Percentiles rank a stretch among this genome's conserved stretches.
phyloP scores from a whole-genome alignment of 1,139 yeast genomes.

The Hansenula lynferdii region DNA sequence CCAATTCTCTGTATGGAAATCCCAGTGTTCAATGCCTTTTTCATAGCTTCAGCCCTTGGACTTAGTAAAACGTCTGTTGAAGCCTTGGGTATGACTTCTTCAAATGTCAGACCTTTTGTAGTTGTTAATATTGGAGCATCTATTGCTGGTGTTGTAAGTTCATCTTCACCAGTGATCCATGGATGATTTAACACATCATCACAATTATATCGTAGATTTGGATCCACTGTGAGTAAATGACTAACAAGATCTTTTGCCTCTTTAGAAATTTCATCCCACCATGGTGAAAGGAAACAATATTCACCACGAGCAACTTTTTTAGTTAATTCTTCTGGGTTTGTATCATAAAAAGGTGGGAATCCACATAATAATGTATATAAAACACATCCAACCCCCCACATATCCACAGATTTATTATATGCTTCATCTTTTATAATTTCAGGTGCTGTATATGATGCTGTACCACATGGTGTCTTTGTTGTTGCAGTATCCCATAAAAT shows the following conservation, averaged over 20 bases:
- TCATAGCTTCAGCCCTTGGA: slow-evolving; percentile 25
- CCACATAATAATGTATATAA: slow-evolving; percentile 87
- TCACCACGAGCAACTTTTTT: slow-evolving; percentile 81
- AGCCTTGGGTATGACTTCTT: slow-evolving; percentile 19
- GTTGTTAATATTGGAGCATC: slow-evolving; percentile 44
- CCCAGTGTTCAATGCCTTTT: slow-evolving; percentile 78
- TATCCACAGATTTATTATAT: slow-evolving; percentile 86
- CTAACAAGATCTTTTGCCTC: slow-evolving; percentile 81
- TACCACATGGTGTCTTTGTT: slow-evolving; percentile 86
- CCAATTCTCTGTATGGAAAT: slow-evolving; percentile 92
- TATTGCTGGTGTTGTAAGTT: slow-evolving; percentile 44
- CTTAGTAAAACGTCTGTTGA: slow-evolving; percentile 7
- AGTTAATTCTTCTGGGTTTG: slow-evolving; percentile 72
- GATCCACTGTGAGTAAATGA: slow-evolving; percentile 79
- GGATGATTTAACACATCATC: slow-evolving; percentile 81
- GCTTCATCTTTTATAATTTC: slow-evolving; percentile 85
- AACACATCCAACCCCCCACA: slow-evolving; percentile 96
- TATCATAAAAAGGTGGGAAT: slow-evolving; percentile 95
- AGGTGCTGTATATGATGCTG: slow-evolving; percentile 91
- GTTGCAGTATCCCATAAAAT: slow-evolving; percentile 56
- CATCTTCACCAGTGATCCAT: slow-evolving; percentile 42
- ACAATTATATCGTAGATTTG: slow-evolving; percentile 67
- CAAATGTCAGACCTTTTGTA: slow-evolving; percentile 17
- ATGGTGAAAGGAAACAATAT: slow-evolving; percentile 78
- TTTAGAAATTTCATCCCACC: slow-evolving; percentile 93